Base-by-base conservation (phyloP, 1,284 basidiomycete genomes). In the Malassezia sympodialis region DNA sequence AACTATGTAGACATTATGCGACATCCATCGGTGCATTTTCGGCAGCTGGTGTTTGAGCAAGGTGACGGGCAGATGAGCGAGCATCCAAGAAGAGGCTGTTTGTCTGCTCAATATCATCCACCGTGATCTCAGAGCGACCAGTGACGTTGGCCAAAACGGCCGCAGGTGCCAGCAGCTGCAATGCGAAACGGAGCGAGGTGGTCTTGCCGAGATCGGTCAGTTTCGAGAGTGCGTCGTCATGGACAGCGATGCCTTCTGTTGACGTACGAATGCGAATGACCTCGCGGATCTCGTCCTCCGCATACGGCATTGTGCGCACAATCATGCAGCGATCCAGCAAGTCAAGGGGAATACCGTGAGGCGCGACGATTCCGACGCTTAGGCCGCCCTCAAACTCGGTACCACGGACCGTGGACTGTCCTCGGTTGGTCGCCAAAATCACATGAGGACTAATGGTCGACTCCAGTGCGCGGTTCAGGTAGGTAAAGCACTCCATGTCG, bases 401-500 rank as follows among this genome's bases (percentile, higher is more conserved):
- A 2, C 94, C 93, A 37, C 91, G 83, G 44, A 98, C 90, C 4
- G 89, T 82, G 15, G 87, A 83, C 65, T 89, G 85, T 4, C 93
- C 94, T 28, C 94, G 82, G 76, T 98, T 98, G 23, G 91, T 94
- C 0, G 94, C 94, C 53, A 96, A 81, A 64, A 98, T 88, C 43
- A 98, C 93, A 15, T 94, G 94, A 0, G 94, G 93, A 14, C 90
- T 89, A 84, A 98, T 90, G 15, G 88, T 85, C 1, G 89, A 90
- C 76, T 98, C 93, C 51, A 98, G 81, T 8, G 96, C 82, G 12
- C 90, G 86, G 77, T 98, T 98, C 48, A 98, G 82, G 78, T 94
- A 98, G 8, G 93, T 96, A 79, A 96, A 98, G 77, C 91, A 96
- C 76, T 98, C 94, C 73, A 96, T 91, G 76, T 98, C 93, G 62